A percentile compares a stretch with the other conserved stretches of the same genome.
These are phyloP conservation scores for Suhomyces sp. DNA, from an alignment of 805 yeast genomes.

Conservation along the genomic window DNA sequence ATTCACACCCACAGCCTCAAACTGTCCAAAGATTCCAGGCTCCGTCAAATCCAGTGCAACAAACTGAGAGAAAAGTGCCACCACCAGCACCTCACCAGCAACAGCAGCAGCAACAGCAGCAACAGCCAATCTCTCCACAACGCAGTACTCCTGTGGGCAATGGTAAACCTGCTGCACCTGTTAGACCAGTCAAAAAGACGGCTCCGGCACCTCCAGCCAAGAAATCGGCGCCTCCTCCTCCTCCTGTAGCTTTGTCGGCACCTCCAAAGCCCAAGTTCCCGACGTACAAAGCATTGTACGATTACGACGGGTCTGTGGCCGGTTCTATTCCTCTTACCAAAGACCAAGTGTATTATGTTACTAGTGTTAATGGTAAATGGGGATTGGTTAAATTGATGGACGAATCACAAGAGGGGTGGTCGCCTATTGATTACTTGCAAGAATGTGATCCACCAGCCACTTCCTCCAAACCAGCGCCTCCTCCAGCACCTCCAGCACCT, in stretches of 20 bases:
- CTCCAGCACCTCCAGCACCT: constrained; percentile 36
- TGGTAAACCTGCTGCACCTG: constrained; percentile 19
- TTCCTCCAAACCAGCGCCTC: constrained; percentile 24
- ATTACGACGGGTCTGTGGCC: constrained; percentile 81
- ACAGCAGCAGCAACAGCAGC: neutral
- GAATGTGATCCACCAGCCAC: constrained; percentile 50
- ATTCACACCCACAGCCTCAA: constrained; percentile 16
- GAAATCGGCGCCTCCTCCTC: constrained; percentile 51
- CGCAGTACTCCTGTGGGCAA: constrained; percentile 6
- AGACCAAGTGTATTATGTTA: constrained; percentile 71
- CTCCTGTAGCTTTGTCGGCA: constrained; percentile 50
- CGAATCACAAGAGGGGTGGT: constrained; percentile 89
- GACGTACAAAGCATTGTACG: constrained; percentile 80
- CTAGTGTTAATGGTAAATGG: constrained; percentile 87
- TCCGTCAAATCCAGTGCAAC: neutral
- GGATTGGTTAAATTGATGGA: constrained; percentile 79
- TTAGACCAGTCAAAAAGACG: constrained; percentile 28
- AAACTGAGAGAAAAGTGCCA: constrained; percentile 5
- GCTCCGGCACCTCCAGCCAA: constrained; percentile 65
- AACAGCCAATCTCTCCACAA: constrained; percentile 10
- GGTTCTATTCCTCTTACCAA: constrained; percentile 75
- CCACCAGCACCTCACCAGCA: constrained; percentile 4
- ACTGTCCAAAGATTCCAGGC: constrained; percentile 8
- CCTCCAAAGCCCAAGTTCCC: constrained; percentile 64
- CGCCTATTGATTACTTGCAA: constrained; percentile 87